Evolutionary conservation across 345 rosid species (phyloP).

Genomic region (Salix udensis): DNA sequence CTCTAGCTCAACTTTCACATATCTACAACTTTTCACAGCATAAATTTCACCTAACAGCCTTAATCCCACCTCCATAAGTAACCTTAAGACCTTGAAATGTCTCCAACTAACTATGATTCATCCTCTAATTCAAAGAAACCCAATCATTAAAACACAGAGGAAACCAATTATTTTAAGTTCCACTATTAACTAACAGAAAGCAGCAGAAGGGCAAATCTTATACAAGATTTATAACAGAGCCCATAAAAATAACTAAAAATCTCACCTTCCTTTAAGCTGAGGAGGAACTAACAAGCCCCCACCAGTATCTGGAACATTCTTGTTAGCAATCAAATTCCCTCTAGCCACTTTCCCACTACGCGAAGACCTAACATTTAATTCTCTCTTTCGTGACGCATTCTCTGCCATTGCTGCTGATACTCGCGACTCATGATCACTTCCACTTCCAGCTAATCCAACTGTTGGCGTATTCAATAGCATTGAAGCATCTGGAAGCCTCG

Average conservation of each 20-base stretch:
- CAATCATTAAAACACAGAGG: too few species aligned
- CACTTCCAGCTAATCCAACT: constrained; percentile 29
- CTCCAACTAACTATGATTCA: not conserved
- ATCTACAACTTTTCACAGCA: not conserved
- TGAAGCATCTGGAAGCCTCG: constrained; percentile 83
- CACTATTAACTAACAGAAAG: not conserved
- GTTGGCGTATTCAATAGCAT: constrained; percentile 56
- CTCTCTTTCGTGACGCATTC: constrained; percentile 62
- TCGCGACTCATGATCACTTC: constrained; percentile 62
- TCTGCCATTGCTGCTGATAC: constrained; percentile 76
- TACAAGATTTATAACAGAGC: not conserved
- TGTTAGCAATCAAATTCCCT: constrained; percentile 47
- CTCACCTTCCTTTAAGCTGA: constrained; percentile 79
- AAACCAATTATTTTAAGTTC: not conserved
- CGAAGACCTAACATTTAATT: constrained; percentile 39
- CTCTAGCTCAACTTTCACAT: not conserved
- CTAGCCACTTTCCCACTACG: constrained; percentile 57
- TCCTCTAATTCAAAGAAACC: not conserved
- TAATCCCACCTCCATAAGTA: not conserved
- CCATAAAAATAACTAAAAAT: constrained; percentile 9
- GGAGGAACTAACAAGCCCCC: constrained; percentile 72
- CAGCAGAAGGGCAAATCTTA: not conserved
- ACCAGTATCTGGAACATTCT: constrained; percentile 55
- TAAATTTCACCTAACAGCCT: not conserved
- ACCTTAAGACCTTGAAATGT: not conserved